A percentile compares a stretch with the other conserved stretches of the same genome.
Conservation (phyloP, 2,329 filamentous ascomycete species). For the Colletotrichum lentis region DNA sequence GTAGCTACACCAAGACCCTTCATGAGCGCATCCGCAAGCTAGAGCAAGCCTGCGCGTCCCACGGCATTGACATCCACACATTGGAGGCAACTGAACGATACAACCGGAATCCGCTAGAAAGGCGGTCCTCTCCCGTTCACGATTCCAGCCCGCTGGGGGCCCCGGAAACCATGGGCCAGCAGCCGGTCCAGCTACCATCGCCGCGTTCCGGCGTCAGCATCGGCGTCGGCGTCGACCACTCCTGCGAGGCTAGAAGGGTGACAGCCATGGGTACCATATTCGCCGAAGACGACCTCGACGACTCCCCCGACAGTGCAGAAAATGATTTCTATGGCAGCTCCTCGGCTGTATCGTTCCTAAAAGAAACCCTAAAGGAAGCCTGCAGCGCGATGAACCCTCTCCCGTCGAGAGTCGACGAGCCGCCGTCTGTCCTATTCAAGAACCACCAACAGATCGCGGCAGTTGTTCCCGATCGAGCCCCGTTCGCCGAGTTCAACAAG, state of each 20-base stretch:
- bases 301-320: conserved; percentile 32
- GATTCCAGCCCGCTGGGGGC: neutral
- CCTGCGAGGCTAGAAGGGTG: conserved; percentile 40
- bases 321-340: conserved; percentile 51
- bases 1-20: conserved; percentile 40
- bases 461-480: conserved; percentile 25
- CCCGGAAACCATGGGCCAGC: neutral
- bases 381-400: conserved; percentile 43
- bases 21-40: conserved; percentile 44
- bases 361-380: conserved; percentile 52
- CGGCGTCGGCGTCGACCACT: conserved; percentile 28
- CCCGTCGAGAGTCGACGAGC: neutral
- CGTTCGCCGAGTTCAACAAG: conserved; percentile 40
- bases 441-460: neutral
- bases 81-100: neutral
- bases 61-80: conserved; percentile 27
- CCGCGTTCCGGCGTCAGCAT: conserved; percentile 23
- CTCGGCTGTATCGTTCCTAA: conserved; percentile 51
- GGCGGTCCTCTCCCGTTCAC: neutral
- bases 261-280: conserved; percentile 51
- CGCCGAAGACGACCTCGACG: conserved; percentile 44
- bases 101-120: neutral
- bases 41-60: conserved; percentile 39
- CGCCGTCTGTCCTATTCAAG: neutral
- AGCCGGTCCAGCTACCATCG: neutral